Conservation (phyloP, 2,329 filamentous ascomycete genomes). For the Microdochium paspali region DNA sequence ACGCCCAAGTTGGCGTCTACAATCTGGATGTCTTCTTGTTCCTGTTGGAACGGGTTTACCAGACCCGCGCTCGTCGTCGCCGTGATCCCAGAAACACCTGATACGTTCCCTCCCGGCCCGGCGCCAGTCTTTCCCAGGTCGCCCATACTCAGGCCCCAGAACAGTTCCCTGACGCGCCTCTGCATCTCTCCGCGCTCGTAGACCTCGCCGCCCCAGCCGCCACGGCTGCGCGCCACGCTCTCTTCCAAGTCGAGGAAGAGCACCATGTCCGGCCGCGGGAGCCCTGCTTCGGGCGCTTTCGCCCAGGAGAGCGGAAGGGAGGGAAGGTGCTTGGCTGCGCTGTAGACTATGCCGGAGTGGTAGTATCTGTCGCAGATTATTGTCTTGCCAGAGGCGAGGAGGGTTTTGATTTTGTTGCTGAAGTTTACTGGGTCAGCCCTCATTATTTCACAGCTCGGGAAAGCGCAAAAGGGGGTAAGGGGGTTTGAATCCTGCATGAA, state of each 20-base stretch:
- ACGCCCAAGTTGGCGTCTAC: conserved; percentile 43
- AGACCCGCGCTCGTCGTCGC: conserved; percentile 6
- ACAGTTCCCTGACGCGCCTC: conserved; percentile 64
- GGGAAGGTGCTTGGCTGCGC: conserved; percentile 73
- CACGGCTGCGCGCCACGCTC: conserved; percentile 60
- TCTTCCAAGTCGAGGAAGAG: conserved; percentile 79
- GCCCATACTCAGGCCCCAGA: conserved; percentile 46
- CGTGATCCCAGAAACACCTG: conserved; percentile 10
- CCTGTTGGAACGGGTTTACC: conserved; percentile 29
- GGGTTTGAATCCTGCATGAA: neutral
- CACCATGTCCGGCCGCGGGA: conserved; percentile 80
- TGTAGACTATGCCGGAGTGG: conserved; percentile 90
- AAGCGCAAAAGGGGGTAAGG: no score
- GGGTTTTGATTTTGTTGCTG: conserved; percentile 39
- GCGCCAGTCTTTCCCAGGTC: conserved; percentile 20
- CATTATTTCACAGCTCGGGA: no score
- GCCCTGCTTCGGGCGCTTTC: conserved; percentile 70
- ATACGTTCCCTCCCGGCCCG: conserved; percentile 6
- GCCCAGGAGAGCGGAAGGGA: conserved; percentile 69
- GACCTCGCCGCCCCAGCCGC: conserved; percentile 81
- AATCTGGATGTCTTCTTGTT: conserved; percentile 43
- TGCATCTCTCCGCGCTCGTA: conserved; percentile 87
- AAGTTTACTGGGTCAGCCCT: neutral
- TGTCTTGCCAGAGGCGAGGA: conserved; percentile 57
- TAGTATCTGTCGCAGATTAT: conserved; percentile 91